Base-by-base conservation (phyloP, 805 yeast species). In the Yamadazyma olivae region DNA sequence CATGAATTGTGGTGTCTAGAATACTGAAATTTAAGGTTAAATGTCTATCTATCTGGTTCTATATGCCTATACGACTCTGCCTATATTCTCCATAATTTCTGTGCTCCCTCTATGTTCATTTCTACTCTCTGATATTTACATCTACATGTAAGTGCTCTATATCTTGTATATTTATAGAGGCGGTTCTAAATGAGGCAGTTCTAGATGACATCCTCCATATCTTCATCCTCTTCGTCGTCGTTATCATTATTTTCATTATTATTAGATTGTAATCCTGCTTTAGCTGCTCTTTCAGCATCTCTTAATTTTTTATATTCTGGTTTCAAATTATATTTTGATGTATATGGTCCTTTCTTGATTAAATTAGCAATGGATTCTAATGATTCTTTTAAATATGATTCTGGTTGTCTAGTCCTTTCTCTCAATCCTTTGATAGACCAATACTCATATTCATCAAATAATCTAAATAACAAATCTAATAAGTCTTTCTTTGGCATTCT, bases 331-430 rank as follows among this genome's bases (percentile, higher is more conserved):
- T 90, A 93, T 62, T 86, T 90, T 56, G 89, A 74, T 1, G 97
- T 95, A 57, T 91, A 91, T 1, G 99, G 96, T 12, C 99, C 99
- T 56, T 88, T 88, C 57, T 91, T 89, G 50, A 86, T 90, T 54
- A 93, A 72, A 21, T 77, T 74, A 1, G 98, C 98, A 53, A 93
- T 87, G 32, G 83, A 78, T 43, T 91, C 99, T 32, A 93, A 67
- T 39, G 93, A 85, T 56, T 90, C 96, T 55, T 90, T 88, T 45
- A 93, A 69, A 57, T 86, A 95, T 15, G 82, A 82, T 57, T 93
- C 99, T 1, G 99, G 99, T 68, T 93, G 99, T 51, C 83, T 81
- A 2, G 97, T 89, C 48, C 95, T 77, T 57, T 93, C 99, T 53
- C 88, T 83, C 43, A 93, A 70, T 26, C 96, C 96, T 61, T 89